These are phyloP conservation scores for Alternaria atra DNA, from an alignment of 2,329 filamentous ascomycete species.

Conservation along the genomic window DNA sequence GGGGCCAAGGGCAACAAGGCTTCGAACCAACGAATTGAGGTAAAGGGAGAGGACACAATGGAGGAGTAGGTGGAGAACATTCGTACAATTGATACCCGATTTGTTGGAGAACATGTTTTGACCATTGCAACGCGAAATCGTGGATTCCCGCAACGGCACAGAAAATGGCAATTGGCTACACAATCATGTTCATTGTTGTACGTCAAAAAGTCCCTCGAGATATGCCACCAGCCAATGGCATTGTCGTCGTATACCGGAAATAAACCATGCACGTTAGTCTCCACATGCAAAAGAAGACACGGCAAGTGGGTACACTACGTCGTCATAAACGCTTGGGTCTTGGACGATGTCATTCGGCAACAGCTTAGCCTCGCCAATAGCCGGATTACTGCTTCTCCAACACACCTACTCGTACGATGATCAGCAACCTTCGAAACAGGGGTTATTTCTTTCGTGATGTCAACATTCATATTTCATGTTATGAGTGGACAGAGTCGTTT, in stretches of 20 bases:
- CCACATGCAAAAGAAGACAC: not conserved
- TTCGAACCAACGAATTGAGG: not conserved
- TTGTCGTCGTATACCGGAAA: not conserved
- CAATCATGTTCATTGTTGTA: not conserved
- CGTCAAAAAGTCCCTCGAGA: not conserved
- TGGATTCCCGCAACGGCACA: not conserved
- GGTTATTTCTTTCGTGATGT: not conserved
- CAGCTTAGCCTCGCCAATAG: conserved; percentile 5
- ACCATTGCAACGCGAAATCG: not conserved
- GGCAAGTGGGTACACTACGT: not conserved
- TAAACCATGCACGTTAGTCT: not conserved
- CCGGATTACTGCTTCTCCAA: not conserved
- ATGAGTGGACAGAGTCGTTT: not conserved
- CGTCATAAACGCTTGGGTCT: conserved; percentile 5
- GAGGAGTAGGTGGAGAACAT: not conserved
- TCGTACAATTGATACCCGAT: conserved; percentile 8
- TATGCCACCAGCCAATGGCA: not conserved
- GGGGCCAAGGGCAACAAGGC: conserved; percentile 5
- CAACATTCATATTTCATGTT: not conserved
- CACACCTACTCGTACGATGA: conserved; percentile 1
- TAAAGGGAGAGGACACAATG: not conserved
- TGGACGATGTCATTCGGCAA: conserved; percentile 15
- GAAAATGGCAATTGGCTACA: not conserved
- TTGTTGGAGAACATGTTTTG: not conserved
- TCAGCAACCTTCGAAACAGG: conserved; percentile 1